Evolutionary conservation across 164 flowering plant genomes (phyloP), one percentile per base, ranked within the genome.

Genomic region (Macadamia tetraphylla): DNA sequence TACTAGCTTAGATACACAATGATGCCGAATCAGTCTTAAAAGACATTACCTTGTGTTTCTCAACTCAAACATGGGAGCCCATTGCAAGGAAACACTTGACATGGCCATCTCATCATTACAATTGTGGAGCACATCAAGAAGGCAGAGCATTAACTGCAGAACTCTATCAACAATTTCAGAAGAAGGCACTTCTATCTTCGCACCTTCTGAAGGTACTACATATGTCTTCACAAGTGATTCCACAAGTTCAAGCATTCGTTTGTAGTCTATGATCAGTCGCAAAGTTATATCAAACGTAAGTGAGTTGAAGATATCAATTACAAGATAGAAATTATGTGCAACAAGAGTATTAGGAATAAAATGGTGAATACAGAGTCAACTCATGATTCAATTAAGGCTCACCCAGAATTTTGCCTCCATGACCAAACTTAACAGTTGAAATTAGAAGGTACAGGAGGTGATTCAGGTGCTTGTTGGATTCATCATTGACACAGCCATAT

Each of bases 21-120:
- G 17, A 57, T n/a, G 63, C 31, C 14, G 43, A 65, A 66, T 18
- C 64, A 17, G 62, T 66, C 51, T 11, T 55, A 6, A 42, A 71
- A 70, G 64, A 63, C 30, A 67, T 30, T 82, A 92, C 99, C 92
- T 84, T 63, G 70, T 40, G 71, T 75, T 84, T 69, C 75, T 77
- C 65, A 88, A 68, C 67, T 77, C 72, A 80, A 95, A 91, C 29
- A 83, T 75, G 31, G 87, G 84, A 75, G 84, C 82, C 97, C 96
- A 95, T 62, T 87, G 76, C 60, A 53, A 53, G 14, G 84, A 76
- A 75, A 88, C 63, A 1, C 40, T 51, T 52, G 76, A 67, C 10
- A 90, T 68, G 53, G 67, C 58, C 17, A 77, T 58, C 62, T 63
- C 29, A 65, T 86, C 74, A 69, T 74, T 71, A 35, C 65, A 53